Evolutionary conservation across 192 early-diverging fungal species (phyloP).

Genomic region (Bifiguratus adelaidae): DNA sequence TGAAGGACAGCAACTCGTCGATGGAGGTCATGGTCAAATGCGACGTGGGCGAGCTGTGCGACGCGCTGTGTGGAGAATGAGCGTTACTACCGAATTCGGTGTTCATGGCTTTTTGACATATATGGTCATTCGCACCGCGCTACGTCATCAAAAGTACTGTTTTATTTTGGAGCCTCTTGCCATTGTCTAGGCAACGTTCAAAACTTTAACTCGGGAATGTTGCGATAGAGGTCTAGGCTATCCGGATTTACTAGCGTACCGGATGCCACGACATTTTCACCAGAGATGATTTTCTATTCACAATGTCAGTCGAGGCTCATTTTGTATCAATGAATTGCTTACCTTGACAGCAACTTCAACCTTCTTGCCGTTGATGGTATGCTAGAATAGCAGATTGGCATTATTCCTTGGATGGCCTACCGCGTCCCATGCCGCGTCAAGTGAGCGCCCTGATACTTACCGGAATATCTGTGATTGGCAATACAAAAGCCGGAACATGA

Average conservation of each 20-base stretch:
- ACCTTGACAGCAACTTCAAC: conserved; percentile 93
- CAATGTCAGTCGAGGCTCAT: conserved; percentile 31
- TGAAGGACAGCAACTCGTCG: too few relatives aligned
- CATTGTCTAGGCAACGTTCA: too few relatives aligned
- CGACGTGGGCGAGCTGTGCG: too few relatives aligned
- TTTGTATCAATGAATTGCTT: not conserved
- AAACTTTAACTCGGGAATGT: conserved; percentile 58
- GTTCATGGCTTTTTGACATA: too few relatives aligned
- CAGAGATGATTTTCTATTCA: conserved; percentile 52
- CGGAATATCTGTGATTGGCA: conserved; percentile 77
- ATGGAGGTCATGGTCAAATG: too few relatives aligned
- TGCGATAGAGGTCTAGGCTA: conserved; percentile 69
- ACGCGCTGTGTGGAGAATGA: too few relatives aligned
- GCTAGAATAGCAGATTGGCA: conserved; percentile 21
- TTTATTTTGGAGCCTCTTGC: too few relatives aligned
- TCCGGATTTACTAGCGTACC: conserved; percentile 87
- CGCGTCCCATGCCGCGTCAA: not conserved
- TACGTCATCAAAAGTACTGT: too few relatives aligned
- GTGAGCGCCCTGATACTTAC: conserved; percentile 18
- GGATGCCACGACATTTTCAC: conserved; percentile 67
- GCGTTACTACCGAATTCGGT: too few relatives aligned
- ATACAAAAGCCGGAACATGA: conserved; percentile 84
- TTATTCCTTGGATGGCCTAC: not conserved
- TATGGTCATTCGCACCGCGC: too few relatives aligned
- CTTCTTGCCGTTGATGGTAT: conserved; percentile 96